Evolutionary conservation across 257 asterid genomes (phyloP).

Genomic region (Ophiorrhiza pumila): DNA sequence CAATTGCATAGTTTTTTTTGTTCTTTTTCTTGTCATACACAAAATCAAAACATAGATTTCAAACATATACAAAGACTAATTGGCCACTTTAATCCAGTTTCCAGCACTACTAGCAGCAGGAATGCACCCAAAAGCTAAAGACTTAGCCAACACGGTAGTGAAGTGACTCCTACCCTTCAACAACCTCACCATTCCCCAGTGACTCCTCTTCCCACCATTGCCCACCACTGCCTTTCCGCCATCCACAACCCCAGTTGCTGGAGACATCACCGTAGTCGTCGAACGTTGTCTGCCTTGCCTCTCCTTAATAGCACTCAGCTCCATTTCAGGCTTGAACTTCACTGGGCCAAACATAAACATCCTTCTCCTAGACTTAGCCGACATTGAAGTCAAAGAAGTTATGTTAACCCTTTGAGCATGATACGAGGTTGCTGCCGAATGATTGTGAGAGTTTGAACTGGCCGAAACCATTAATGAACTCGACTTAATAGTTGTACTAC

Average conservation of each 20-base stretch:
- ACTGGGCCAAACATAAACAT: conserved; percentile 81
- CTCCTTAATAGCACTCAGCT: conserved; percentile 53
- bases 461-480: conserved; percentile 7
- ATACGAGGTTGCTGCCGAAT: conserved; percentile 5
- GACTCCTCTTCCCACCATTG: conserved; percentile 15
- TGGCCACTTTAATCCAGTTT: background rate
- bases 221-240: conserved; percentile 26
- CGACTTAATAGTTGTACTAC: background rate
- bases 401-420: conserved; percentile 50
- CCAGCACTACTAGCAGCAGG: conserved; percentile 22
- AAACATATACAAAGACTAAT: background rate
- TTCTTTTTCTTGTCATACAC: background rate
- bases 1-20: background rate
- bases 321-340: conserved; percentile 82
- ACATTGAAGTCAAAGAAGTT: conserved; percentile 63
- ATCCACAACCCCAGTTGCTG: conserved; percentile 8
- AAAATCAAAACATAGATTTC: background rate
- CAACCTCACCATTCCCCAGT: conserved; percentile 24
- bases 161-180: conserved; percentile 32
- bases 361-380: conserved; percentile 52
- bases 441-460: background rate
- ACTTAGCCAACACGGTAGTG: conserved; percentile 36
- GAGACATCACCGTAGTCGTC: background rate
- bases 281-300: conserved; percentile 35
- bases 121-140: conserved; percentile 43